Conservation (phyloP, 108 stramenopile genomes). For the Pseudonitzschia delicatissima region DNA sequence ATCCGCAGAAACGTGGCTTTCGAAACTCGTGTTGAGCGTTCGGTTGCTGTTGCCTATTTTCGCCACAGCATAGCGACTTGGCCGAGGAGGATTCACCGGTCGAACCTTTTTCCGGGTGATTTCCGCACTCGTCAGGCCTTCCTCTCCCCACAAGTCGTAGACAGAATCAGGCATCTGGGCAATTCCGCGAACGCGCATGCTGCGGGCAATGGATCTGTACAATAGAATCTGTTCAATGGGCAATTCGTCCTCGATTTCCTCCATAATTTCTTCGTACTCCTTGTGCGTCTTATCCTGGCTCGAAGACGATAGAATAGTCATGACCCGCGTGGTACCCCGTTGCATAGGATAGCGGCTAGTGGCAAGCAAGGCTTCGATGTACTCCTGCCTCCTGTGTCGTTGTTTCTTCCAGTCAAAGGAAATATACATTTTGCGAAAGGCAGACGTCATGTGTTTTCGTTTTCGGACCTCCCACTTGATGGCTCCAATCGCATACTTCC, state of each 20-base stretch:
- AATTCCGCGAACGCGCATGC: constrained; percentile 38
- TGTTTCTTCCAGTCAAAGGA: constrained; percentile 55
- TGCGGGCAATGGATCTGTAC: constrained; percentile 51
- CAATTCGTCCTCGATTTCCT: constrained; percentile 62
- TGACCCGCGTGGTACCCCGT: neutral
- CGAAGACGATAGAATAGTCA: neutral
- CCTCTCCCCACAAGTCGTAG: constrained; percentile 15
- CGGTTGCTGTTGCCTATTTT: neutral
- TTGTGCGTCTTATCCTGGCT: constrained; percentile 6
- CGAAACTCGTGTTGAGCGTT: neutral
- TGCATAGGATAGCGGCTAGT: neutral
- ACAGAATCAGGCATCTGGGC: constrained; percentile 33
- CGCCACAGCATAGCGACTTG: neutral
- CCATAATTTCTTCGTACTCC: constrained; percentile 29
- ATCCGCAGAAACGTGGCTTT: neutral
- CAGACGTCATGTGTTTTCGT: constrained; percentile 31
- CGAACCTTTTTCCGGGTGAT: neutral
- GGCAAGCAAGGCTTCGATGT: constrained; percentile 59
- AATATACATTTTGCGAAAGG: constrained; percentile 34
- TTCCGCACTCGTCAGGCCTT: neutral
- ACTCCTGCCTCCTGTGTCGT: constrained; percentile 53
- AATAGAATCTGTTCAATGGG: constrained; percentile 70
- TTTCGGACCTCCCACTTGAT: constrained; percentile 53
- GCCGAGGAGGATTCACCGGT: neutral
- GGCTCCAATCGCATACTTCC: constrained; percentile 54